Conservation (phyloP, 805 yeast species). For the Sugiyamaella chiloensis region DNA sequence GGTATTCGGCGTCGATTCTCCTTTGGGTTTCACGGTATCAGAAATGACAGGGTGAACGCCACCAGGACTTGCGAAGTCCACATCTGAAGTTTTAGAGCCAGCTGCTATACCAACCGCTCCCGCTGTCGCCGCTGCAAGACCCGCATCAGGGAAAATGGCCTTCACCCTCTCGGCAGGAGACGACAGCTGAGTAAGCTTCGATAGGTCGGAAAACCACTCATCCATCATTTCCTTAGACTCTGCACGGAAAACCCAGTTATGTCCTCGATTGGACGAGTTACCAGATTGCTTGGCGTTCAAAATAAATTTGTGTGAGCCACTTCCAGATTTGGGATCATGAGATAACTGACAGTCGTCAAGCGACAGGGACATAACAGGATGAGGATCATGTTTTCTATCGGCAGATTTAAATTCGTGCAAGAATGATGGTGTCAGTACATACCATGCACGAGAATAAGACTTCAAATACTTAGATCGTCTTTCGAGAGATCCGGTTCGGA, state of each 20-base stretch:
- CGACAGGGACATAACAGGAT: constrained; percentile 79
- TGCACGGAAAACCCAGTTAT: constrained; percentile 94
- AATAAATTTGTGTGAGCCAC: constrained; percentile 58
- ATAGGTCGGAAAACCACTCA: constrained; percentile 79
- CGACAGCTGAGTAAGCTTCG: constrained; percentile 58
- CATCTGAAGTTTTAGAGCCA: constrained; percentile 6
- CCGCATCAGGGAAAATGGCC: constrained; percentile 7
- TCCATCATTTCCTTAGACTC: constrained; percentile 76
- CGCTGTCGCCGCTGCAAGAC: constrained; percentile 3
- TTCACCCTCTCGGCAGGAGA: constrained; percentile 43
- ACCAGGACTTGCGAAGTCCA: constrained; percentile 5
- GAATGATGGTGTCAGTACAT: constrained; percentile 82
- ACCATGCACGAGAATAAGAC: constrained; percentile 88
- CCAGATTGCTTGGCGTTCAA: constrained; percentile 74
- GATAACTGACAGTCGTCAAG: constrained; percentile 76
- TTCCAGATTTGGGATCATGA: constrained; percentile 66
- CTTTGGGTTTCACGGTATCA: not conserved
- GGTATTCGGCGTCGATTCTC: not conserved
- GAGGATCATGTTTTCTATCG: constrained; percentile 76
- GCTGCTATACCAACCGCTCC: constrained; percentile 13
- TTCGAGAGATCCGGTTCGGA: constrained; percentile 79
- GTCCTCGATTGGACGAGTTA: constrained; percentile 52
- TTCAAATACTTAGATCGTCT: constrained; percentile 87
- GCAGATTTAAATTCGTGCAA: constrained; percentile 85
- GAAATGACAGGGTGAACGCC: too few species aligned